Conservation (phyloP, 495 filamentous ascomycete genomes). For the Aspergillus ellipticus region DNA sequence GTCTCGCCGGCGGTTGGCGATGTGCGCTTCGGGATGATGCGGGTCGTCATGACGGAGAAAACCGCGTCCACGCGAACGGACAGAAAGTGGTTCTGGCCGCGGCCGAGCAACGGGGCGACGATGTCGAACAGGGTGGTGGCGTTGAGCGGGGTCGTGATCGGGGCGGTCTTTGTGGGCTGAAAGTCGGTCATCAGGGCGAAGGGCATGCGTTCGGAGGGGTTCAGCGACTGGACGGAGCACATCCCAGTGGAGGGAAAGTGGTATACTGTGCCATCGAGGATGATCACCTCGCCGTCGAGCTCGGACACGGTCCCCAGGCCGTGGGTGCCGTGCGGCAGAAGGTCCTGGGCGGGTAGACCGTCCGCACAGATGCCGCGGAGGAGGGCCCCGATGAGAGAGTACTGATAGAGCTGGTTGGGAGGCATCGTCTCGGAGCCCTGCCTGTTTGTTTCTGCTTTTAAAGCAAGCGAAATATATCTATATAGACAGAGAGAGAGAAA, state of each 20-base stretch:
- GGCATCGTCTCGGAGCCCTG: too few relatives aligned
- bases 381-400: too few relatives aligned
- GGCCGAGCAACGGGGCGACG: conserved; percentile 12
- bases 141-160: neutral
- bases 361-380: too few relatives aligned
- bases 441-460: too few relatives aligned
- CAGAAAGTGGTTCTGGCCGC: conserved; percentile 15
- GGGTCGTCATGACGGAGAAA: conserved; percentile 6
- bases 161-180: conserved; percentile 6
- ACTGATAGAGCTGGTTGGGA: too few relatives aligned
- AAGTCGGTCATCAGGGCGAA: conserved; percentile 11
- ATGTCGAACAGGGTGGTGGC: conserved; percentile 2
- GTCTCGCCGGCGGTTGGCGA: conserved; percentile 31
- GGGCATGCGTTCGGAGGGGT: neutral
- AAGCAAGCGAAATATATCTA: too few relatives aligned
- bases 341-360: too few relatives aligned
- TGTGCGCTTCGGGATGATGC: conserved; percentile 6
- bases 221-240: neutral
- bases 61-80: conserved; percentile 3
- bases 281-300: conserved; percentile 51
- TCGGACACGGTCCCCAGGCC: conserved; percentile 17
- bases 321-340: too few relatives aligned
- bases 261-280: conserved; percentile 45
- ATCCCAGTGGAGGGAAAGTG: conserved; percentile 19
- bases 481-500: too few relatives aligned